Evolutionary conservation across 2,329 filamentous ascomycete species (phyloP).

Genomic region (Endothia cerciana): DNA sequence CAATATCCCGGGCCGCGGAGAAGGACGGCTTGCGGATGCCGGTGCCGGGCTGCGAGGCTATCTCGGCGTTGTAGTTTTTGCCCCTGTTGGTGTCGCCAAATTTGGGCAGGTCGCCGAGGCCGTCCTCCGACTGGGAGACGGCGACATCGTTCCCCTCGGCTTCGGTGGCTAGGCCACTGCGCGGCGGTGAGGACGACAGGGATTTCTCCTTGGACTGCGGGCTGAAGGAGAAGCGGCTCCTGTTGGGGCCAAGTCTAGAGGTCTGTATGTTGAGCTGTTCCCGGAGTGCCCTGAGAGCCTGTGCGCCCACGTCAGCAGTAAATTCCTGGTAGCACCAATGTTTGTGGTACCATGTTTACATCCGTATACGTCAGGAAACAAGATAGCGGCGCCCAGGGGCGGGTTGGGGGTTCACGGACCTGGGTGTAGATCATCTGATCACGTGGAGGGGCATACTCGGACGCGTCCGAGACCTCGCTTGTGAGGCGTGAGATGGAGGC

Average conservation of each 20-base stretch:
- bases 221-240: constrained; percentile 82
- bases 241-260: constrained; percentile 63
- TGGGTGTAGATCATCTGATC: constrained; percentile 86
- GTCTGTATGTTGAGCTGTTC: constrained; percentile 76
- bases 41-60: constrained; percentile 45
- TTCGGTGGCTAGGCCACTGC: constrained; percentile 15
- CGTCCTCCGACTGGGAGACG: constrained; percentile 31
- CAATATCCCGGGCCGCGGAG: constrained; percentile 62
- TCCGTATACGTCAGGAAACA: neutral
- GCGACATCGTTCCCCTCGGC: constrained; percentile 4
- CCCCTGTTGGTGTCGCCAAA: constrained; percentile 26
- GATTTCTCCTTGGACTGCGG: constrained; percentile 36
- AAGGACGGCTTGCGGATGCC: constrained; percentile 65
- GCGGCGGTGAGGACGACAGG: constrained; percentile 27
- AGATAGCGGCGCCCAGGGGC: neutral
- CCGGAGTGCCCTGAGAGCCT: constrained; percentile 80
- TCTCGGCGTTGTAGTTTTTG: constrained; percentile 63
- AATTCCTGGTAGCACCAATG: neutral
- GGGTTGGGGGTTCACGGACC: constrained; percentile 51
- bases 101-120: constrained; percentile 43
- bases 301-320: constrained; percentile 12
- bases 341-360: neutral
- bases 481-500: constrained; percentile 80
- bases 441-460: constrained; percentile 81
- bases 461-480: constrained; percentile 82